Conservation (phyloP, 2,329 filamentous ascomycete species). For the Microcyclosporella mali region DNA sequence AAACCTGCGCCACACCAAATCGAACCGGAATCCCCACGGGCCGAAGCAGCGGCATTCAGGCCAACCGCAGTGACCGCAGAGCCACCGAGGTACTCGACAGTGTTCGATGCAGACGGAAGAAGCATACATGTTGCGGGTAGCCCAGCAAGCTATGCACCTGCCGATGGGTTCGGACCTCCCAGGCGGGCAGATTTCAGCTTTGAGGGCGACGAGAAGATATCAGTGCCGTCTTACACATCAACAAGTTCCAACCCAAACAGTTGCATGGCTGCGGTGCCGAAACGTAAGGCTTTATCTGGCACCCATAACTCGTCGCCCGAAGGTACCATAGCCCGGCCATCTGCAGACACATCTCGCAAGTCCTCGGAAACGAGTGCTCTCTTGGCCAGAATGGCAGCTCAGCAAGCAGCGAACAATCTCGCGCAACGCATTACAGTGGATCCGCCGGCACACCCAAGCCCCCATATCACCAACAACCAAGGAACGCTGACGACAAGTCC, state of each 20-base stretch:
- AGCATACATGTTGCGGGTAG: constrained; percentile 32
- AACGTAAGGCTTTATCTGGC: constrained; percentile 4
- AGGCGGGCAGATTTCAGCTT: constrained; percentile 19
- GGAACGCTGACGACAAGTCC: background rate
- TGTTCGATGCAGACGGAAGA: constrained; percentile 34
- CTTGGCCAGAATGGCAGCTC: constrained; percentile 18
- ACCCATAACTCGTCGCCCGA: constrained; percentile 6
- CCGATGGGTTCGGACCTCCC: constrained; percentile 35
- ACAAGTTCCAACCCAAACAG: background rate
- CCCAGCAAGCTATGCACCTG: constrained; percentile 35
- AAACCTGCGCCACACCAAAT: constrained; percentile 39
- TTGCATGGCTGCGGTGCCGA: constrained; percentile 4
- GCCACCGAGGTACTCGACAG: constrained; percentile 37
- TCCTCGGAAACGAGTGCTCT: constrained; percentile 12
- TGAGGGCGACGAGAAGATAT: constrained; percentile 11
- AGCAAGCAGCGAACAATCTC: constrained; percentile 16
- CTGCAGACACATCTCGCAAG: constrained; percentile 4
- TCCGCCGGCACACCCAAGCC: background rate
- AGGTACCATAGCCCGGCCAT: constrained; percentile 2
- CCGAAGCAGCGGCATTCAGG: background rate
- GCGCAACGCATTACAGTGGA: constrained; percentile 5
- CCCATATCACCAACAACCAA: no score
- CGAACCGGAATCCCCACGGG: constrained; percentile 6
- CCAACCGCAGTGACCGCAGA: no score
- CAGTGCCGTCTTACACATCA: background rate